phyloP scores from a whole-genome alignment of 2,329 filamentous ascomycete genomes.

The Neopestalotiopsis rosae region DNA sequence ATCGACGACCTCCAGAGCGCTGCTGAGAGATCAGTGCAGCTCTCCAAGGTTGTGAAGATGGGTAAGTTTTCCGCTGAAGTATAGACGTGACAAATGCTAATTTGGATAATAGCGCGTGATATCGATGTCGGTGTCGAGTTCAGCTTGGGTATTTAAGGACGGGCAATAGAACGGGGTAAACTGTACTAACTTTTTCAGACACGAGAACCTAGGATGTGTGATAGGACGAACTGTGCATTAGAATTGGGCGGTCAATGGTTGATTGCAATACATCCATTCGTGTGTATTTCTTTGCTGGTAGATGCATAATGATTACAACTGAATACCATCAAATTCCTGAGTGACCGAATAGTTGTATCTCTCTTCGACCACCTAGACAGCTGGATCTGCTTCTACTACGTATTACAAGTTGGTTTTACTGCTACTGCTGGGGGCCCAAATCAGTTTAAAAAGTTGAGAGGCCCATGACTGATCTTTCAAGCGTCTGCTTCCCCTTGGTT shows the following conservation, averaged over 20 bases:
- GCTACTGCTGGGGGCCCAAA: too few species aligned
- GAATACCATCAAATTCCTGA: slow-evolving; percentile 13
- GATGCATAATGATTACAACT: slow-evolving; percentile 19
- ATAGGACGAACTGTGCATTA: slow-evolving; percentile 22
- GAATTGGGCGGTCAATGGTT: slow-evolving; percentile 20
- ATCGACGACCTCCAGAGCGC: slow-evolving; percentile 98
- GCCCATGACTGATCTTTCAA: too few species aligned
- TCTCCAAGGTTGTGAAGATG: slow-evolving; percentile 99
- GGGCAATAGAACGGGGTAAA: slow-evolving; percentile 29
- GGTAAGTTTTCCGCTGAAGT: slow-evolving; percentile 58
- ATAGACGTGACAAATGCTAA: slow-evolving; percentile 26
- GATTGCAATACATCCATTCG: slow-evolving; percentile 18
- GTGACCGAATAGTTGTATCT: not conserved
- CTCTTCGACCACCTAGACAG: not conserved
- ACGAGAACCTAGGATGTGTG: slow-evolving; percentile 20
- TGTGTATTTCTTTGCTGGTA: slow-evolving; percentile 13
- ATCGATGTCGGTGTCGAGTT: slow-evolving; percentile 98
- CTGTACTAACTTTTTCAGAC: slow-evolving; percentile 41
- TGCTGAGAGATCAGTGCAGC: slow-evolving; percentile 97
- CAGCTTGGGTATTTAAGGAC: slow-evolving; percentile 83
- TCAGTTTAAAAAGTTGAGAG: too few species aligned
- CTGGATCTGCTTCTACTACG: too few species aligned
- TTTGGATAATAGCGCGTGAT: slow-evolving; percentile 70
- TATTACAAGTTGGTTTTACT: too few species aligned
- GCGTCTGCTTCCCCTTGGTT: too few species aligned